These are phyloP conservation scores for Termitomyces titanicus DNA, from an alignment of 768 basidiomycete species.

Conservation along the genomic window DNA sequence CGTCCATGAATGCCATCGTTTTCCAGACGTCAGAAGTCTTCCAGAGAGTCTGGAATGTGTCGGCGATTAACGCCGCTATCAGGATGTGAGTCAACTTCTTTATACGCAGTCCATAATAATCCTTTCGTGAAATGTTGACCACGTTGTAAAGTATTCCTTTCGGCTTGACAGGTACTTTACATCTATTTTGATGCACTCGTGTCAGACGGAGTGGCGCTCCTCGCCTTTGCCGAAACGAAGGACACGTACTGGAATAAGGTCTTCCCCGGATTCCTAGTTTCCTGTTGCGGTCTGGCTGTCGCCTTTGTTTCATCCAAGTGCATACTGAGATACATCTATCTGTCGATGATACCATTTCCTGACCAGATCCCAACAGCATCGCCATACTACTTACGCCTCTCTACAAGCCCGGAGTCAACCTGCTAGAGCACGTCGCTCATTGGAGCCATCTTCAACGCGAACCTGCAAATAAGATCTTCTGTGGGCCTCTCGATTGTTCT, in stretches of 20 bases:
- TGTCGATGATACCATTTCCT: background rate
- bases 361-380: conserved; percentile 26
- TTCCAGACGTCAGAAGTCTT: conserved; percentile 32
- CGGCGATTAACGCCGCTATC: conserved; percentile 28
- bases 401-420: conserved; percentile 25
- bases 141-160: conserved; percentile 30
- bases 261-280: conserved; percentile 43
- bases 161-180: conserved; percentile 22
- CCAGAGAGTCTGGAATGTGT: conserved; percentile 37
- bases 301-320: conserved; percentile 44
- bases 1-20: conserved; percentile 32
- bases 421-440: conserved; percentile 22
- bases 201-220: conserved; percentile 31
- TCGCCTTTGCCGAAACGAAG: conserved; percentile 33
- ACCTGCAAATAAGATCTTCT: conserved; percentile 46
- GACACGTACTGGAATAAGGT: conserved; percentile 40
- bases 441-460: conserved; percentile 50
- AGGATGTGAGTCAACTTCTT: conserved; percentile 24
- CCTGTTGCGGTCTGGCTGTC: conserved; percentile 37
- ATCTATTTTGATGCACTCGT: conserved; percentile 22
- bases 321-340: conserved; percentile 5
- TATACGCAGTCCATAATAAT: background rate
- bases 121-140: background rate
- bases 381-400: conserved; percentile 45
- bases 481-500: conserved; percentile 39